Conservation (phyloP, 257 asterid genomes). For the Voacanga thouarsii region DNA sequence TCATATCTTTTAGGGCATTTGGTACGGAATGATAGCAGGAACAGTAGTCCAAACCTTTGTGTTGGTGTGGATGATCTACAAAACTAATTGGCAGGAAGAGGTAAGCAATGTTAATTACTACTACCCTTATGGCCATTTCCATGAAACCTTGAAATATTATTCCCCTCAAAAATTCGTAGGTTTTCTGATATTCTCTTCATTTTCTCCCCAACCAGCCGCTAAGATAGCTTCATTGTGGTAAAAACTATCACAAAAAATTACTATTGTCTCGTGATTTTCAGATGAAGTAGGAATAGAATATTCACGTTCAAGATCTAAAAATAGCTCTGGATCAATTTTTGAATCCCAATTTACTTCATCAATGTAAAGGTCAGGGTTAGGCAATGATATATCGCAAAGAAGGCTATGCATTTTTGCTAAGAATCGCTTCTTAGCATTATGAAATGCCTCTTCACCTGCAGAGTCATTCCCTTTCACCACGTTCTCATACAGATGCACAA, state of each 20-base stretch:
- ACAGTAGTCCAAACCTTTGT: constrained; percentile 28
- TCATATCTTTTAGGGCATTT: constrained; percentile 36
- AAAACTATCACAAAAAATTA: constrained; percentile 56
- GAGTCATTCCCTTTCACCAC: constrained; percentile 71
- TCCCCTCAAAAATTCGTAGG: constrained; percentile 22
- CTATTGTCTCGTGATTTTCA: constrained; percentile 41
- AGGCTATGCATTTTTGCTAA: constrained; percentile 54
- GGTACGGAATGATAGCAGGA: constrained; percentile 47
- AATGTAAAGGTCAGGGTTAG: constrained; percentile 59
- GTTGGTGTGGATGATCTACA: constrained; percentile 33
- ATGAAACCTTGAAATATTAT: constrained; percentile 16
- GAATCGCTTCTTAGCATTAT: constrained; percentile 60
- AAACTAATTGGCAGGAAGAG: constrained; percentile 47
- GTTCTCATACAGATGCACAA: constrained; percentile 47
- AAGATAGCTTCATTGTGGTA: constrained; percentile 33
- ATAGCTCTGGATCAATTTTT: constrained; percentile 27
- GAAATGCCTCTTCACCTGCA: constrained; percentile 69
- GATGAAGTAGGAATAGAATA: constrained; percentile 22
- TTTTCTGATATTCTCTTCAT: constrained; percentile 31
- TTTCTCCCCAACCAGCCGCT: constrained; percentile 62
- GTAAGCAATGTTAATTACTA: constrained; percentile 10
- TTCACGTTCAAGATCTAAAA: constrained; percentile 36
- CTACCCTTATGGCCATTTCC: background rate
- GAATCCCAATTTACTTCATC: constrained; percentile 66
- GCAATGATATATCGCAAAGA: constrained; percentile 44